Conservation (phyloP, 192 early-diverging fungal genomes). For the Lobulomyces angularis region DNA sequence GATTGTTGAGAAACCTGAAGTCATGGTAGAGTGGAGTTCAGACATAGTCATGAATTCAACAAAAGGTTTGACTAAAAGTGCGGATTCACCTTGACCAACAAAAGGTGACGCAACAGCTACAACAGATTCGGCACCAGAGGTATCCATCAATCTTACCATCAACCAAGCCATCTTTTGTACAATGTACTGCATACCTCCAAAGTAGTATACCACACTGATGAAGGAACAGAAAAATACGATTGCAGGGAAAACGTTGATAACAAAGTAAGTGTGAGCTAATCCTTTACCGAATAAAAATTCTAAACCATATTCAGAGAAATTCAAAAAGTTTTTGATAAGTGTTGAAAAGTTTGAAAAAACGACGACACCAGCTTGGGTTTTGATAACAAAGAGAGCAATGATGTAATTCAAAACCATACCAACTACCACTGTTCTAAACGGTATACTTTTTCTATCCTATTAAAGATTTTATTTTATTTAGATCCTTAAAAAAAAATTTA, state of each 20-base stretch:
- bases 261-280: slow-evolving; percentile 34
- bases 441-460: slow-evolving; percentile 51
- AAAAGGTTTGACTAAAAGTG: slow-evolving; percentile 68
- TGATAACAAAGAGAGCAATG: slow-evolving; percentile 66
- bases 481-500: too few relatives aligned
- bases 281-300: slow-evolving; percentile 55
- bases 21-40: slow-evolving; percentile 78
- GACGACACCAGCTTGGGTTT: slow-evolving; percentile 53
- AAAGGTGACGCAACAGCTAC: slow-evolving; percentile 79
- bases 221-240: slow-evolving; percentile 81
- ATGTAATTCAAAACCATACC: slow-evolving; percentile 65
- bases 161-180: slow-evolving; percentile 48
- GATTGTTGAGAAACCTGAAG: slow-evolving; percentile 82
- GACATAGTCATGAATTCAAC: slow-evolving; percentile 69
- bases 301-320: slow-evolving; percentile 53
- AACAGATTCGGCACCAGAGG: slow-evolving; percentile 72
- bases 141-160: slow-evolving; percentile 54
- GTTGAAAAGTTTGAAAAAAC: slow-evolving; percentile 59
- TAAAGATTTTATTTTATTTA: too few relatives aligned
- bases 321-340: slow-evolving; percentile 46
- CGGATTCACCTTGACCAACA: slow-evolving; percentile 71
- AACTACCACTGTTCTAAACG: slow-evolving; percentile 60
- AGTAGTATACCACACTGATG: slow-evolving; percentile 72
- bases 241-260: slow-evolving; percentile 63
- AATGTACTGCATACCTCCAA: slow-evolving; percentile 71